These are phyloP conservation scores for Ascochyta koolunga DNA, from an alignment of 2,329 filamentous ascomycete species.

Conservation along the genomic window DNA sequence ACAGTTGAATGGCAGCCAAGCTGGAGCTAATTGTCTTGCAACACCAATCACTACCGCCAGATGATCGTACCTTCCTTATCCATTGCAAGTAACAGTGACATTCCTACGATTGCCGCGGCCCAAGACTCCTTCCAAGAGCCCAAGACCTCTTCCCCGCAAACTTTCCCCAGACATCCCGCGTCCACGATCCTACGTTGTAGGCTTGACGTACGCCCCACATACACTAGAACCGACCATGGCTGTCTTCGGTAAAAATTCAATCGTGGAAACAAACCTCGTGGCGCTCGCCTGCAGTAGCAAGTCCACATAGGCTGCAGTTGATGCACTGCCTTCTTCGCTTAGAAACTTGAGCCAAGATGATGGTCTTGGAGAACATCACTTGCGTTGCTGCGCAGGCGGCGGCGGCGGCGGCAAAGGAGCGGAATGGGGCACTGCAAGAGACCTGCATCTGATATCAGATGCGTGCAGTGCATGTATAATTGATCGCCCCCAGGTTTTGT, in stretches of 20 bases:
- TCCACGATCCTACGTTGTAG: conserved; percentile 1
- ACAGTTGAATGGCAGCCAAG: conserved; percentile 6
- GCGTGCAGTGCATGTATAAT: conserved; percentile 8
- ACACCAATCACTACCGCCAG: background rate
- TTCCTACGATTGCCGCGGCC: conserved; percentile 15
- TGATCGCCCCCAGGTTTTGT: conserved; percentile 6
- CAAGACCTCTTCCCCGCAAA: conserved; percentile 26
- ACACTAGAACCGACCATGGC: conserved; percentile 10
- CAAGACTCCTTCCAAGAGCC: conserved; percentile 21
- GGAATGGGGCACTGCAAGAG: background rate
- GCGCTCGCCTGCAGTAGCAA: background rate
- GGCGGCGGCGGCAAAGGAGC: conserved; percentile 7
- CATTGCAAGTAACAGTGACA: conserved; percentile 1
- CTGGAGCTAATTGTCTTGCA: background rate
- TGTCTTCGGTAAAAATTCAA: background rate
- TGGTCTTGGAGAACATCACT: background rate
- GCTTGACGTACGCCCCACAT: conserved; percentile 3
- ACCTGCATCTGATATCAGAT: background rate
- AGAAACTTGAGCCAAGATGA: conserved; percentile 7
- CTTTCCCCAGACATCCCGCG: conserved; percentile 15
- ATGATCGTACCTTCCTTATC: conserved; percentile 12
- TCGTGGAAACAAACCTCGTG: conserved; percentile 11
- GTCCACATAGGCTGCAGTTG: conserved; percentile 1
- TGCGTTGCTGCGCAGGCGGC: background rate
- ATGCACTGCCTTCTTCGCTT: conserved; percentile 9